These are phyloP conservation scores for Populus simonii DNA, from an alignment of 345 rosid species.

Conservation along the genomic window DNA sequence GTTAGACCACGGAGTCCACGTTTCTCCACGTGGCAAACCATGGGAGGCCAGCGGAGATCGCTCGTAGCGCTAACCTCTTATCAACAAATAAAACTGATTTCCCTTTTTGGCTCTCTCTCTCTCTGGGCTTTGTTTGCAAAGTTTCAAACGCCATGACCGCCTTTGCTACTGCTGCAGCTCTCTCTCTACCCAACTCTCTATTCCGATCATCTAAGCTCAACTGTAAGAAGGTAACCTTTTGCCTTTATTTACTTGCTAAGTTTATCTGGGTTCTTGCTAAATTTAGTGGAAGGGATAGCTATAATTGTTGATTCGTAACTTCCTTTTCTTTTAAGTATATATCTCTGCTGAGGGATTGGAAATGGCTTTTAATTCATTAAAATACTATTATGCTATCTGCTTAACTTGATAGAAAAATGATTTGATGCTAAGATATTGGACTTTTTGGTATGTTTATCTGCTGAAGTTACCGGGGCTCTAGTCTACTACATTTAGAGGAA, in stretches of 20 bases:
- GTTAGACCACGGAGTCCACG: conserved; percentile 12
- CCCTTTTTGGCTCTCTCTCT: not conserved
- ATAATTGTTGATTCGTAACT: not conserved
- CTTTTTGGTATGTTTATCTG: not conserved
- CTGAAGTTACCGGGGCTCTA: not conserved
- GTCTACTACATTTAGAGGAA: not conserved
- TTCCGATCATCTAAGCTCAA: conserved; percentile 46
- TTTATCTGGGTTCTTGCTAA: conserved; percentile 11
- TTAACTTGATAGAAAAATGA: not conserved
- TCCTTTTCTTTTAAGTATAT: not conserved
- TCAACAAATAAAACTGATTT: conserved; percentile 39
- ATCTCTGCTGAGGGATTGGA: not conserved
- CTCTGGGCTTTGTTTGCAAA: not conserved
- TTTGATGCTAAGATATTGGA: not conserved
- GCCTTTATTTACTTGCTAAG: not conserved
- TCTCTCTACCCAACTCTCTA: conserved; percentile 68
- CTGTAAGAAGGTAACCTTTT: conserved; percentile 53
- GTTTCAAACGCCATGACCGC: conserved; percentile 61
- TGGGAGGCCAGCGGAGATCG: conserved; percentile 72
- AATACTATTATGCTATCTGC: not conserved
- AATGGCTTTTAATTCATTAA: not conserved
- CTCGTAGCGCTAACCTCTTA: conserved; percentile 63
- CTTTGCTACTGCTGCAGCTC: conserved; percentile 63
- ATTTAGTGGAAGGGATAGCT: not conserved
- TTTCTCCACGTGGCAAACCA: conserved; percentile 57